Evolutionary conservation across 23 red algal genomes (phyloP).

Genomic region (Chondrus crispus): DNA sequence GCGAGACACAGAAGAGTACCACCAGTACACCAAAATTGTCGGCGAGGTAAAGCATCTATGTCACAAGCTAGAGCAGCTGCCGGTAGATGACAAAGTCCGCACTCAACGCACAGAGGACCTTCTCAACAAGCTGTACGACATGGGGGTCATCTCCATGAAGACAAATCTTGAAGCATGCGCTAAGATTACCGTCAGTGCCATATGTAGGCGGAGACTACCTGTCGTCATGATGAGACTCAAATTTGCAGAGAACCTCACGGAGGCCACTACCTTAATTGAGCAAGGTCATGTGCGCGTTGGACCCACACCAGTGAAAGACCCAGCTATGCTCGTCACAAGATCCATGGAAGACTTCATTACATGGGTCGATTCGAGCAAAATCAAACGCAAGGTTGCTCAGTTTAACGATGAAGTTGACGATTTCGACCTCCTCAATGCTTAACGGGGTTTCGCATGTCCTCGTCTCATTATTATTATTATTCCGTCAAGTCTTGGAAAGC

Average conservation of each 20-base stretch:
- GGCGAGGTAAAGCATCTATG: slow-evolving; percentile 80
- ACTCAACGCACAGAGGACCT: slow-evolving; percentile 81
- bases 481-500: too few relatives aligned
- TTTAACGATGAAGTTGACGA: slow-evolving; percentile 93
- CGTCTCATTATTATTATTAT: too few relatives aligned
- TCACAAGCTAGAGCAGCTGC: slow-evolving; percentile 57
- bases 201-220: slow-evolving; percentile 91
- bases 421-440: slow-evolving; percentile 78
- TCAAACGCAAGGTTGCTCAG: slow-evolving; percentile 82
- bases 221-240: slow-evolving; percentile 91
- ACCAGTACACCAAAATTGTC: slow-evolving; percentile 85
- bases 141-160: slow-evolving; percentile 86
- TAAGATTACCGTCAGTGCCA: slow-evolving; percentile 82
- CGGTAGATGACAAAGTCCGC: slow-evolving; percentile 51
- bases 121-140: slow-evolving; percentile 84
- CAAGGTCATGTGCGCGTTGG: slow-evolving; percentile 94
- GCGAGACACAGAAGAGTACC: slow-evolving; percentile 84
- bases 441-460: background rate
- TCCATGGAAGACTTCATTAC: slow-evolving; percentile 98
- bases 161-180: slow-evolving; percentile 51
- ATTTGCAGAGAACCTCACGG: slow-evolving; percentile 86
- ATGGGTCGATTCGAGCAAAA: slow-evolving; percentile 95
- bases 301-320: slow-evolving; percentile 78
- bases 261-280: slow-evolving; percentile 85
- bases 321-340: slow-evolving; percentile 82